Conservation (phyloP, 2,329 filamentous ascomycete species). For the Alternaria consortialis region DNA sequence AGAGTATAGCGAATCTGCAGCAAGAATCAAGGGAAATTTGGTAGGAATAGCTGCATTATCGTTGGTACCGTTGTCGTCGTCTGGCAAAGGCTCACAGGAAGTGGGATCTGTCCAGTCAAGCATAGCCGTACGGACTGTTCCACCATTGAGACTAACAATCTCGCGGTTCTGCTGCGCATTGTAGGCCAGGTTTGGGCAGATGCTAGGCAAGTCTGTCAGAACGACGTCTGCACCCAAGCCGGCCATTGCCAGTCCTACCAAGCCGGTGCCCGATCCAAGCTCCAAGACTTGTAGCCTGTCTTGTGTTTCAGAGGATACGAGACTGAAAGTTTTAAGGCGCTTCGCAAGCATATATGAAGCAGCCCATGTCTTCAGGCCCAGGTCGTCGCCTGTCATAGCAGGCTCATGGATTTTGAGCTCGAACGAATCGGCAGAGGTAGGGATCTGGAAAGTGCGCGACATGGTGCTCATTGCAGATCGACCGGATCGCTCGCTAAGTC, state of each 20-base stretch:
- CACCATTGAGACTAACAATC: slow-evolving; percentile 64
- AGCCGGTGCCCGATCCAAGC: slow-evolving; percentile 86
- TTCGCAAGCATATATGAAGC: slow-evolving; percentile 86
- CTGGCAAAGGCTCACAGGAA: slow-evolving; percentile 46
- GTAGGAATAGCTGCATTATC: slow-evolving; percentile 20
- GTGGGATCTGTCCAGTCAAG: slow-evolving; percentile 77
- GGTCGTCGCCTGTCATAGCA: slow-evolving; percentile 82
- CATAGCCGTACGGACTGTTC: slow-evolving; percentile 68
- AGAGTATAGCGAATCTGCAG: slow-evolving; percentile 88
- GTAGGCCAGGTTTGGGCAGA: slow-evolving; percentile 79
- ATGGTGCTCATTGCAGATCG: slow-evolving; percentile 73
- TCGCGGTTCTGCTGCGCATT: slow-evolving; percentile 74
- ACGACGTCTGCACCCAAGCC: slow-evolving; percentile 72
- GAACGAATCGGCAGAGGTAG: slow-evolving; percentile 51
- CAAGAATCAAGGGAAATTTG: slow-evolving; percentile 71
- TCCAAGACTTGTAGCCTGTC: slow-evolving; percentile 66
- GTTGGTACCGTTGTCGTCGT: slow-evolving; percentile 6
- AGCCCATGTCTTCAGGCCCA: slow-evolving; percentile 96
- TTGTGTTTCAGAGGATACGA: slow-evolving; percentile 12
- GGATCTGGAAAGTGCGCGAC: slow-evolving; percentile 68
- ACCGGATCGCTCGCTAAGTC: slow-evolving; percentile 87
- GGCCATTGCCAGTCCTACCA: slow-evolving; percentile 88
- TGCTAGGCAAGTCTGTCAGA: slow-evolving; percentile 85
- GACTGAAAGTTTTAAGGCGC: slow-evolving; percentile 62
- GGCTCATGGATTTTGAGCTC: slow-evolving; percentile 83